Percentiles rank a stretch among this genome's conserved stretches.
Conservation (phyloP, 495 filamentous ascomycete genomes). For the Aspergillus sparsus region DNA sequence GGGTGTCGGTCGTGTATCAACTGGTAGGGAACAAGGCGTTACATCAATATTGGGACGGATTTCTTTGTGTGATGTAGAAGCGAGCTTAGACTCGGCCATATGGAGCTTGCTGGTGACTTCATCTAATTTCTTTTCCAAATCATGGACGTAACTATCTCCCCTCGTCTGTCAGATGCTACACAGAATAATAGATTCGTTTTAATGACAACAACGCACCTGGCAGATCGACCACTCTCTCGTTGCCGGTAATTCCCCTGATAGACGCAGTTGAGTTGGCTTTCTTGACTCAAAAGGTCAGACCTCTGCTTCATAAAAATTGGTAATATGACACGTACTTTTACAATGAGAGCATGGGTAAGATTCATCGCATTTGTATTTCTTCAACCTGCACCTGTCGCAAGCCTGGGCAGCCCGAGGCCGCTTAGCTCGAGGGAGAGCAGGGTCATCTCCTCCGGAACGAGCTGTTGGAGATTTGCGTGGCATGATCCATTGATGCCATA, state of each 20-base stretch:
- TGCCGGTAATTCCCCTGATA: conserved; percentile 43
- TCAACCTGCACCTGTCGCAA: conserved; percentile 44
- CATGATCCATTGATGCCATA: conserved; percentile 24
- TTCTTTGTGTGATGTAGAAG: conserved; percentile 1
- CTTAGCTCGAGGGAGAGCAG: conserved; percentile 35
- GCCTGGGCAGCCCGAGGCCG: conserved; percentile 44
- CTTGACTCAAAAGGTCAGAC: conserved; percentile 18
- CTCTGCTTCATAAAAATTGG: too few species aligned
- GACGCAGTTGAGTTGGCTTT: conserved; percentile 35
- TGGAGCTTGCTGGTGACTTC: conserved; percentile 36
- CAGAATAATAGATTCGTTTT: neutral
- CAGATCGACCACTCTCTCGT: conserved; percentile 38
- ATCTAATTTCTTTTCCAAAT: conserved; percentile 43
- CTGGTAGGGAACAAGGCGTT: conserved; percentile 36
- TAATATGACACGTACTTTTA: conserved; percentile 31
- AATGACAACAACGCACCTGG: conserved; percentile 30
- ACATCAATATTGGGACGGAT: conserved; percentile 22
- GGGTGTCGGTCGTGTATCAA: conserved; percentile 28
- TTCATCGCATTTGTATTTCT: conserved; percentile 51
- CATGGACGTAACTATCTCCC: conserved; percentile 34
- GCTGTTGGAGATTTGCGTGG: conserved; percentile 18
- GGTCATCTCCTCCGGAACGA: conserved; percentile 23
- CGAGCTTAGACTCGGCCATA: conserved; percentile 25
- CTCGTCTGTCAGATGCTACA: neutral
- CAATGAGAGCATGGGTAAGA: conserved; percentile 44